These are phyloP conservation scores for Chlorociboria aeruginascens DNA, from an alignment of 495 filamentous ascomycete genomes.

Conservation along the genomic window DNA sequence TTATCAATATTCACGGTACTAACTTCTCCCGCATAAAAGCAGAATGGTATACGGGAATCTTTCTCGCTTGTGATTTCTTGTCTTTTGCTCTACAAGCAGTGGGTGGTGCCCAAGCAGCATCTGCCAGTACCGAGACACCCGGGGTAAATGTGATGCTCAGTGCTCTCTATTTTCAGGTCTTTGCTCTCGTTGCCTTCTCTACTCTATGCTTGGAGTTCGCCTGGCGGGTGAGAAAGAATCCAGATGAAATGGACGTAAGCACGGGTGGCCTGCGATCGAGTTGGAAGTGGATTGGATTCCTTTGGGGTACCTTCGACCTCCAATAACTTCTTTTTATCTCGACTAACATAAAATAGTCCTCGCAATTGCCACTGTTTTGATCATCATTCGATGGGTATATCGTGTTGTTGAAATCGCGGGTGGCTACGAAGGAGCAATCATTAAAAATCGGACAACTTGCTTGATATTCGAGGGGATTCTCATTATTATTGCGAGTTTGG, in stretches of 20 bases:
- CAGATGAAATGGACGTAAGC: not conserved
- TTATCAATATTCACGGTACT: constrained; percentile 43
- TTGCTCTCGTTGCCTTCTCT: constrained; percentile 37
- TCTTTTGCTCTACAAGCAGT: constrained; percentile 48
- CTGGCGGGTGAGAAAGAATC: constrained; percentile 22
- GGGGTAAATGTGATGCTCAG: constrained; percentile 55
- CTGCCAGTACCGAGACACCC: constrained; percentile 29
- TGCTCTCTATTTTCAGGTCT: constrained; percentile 44
- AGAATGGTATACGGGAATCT: constrained; percentile 28
- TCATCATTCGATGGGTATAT: not conserved
- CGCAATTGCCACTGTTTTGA: not conserved
- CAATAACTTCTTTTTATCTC: not conserved
- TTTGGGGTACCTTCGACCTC: not conserved
- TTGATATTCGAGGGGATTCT: not conserved
- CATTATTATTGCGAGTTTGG: no score
- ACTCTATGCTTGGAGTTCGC: constrained; percentile 29
- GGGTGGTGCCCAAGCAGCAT: constrained; percentile 42
- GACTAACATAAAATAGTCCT: not conserved
- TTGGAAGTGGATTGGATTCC: not conserved
- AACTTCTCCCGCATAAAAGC: constrained; percentile 49
- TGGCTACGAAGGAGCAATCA: not conserved
- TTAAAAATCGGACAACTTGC: not conserved
- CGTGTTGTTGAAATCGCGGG: not conserved
- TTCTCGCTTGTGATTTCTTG: constrained; percentile 49
- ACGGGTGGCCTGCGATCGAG: not conserved